phyloP scores from a whole-genome alignment of 805 yeast genomes.

The Zygoascus biomembranicola region DNA sequence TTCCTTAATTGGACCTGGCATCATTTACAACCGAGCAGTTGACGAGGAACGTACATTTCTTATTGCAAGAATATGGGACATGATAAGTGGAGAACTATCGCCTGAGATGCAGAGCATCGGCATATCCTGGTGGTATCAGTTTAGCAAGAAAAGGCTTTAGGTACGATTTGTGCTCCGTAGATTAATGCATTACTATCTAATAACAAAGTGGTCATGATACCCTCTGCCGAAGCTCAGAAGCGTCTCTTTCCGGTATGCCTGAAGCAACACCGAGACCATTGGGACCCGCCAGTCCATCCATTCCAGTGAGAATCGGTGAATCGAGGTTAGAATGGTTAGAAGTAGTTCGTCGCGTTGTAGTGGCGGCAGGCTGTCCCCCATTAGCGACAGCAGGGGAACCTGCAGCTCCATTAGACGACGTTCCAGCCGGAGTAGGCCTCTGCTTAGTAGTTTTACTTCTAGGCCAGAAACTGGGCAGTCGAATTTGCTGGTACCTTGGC shows the following conservation, averaged over 20 bases:
- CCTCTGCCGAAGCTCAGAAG: background rate
- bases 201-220: background rate
- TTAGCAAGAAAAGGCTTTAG: background rate
- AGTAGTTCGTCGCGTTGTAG: background rate
- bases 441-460: constrained; percentile 18
- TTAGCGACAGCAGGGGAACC: background rate
- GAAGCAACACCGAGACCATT: background rate
- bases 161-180: background rate
- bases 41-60: constrained; percentile 34
- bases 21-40: constrained; percentile 5
- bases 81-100: constrained; percentile 50
- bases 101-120: constrained; percentile 23
- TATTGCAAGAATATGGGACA: constrained; percentile 40
- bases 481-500: constrained; percentile 82
- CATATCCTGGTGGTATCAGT: constrained; percentile 25
- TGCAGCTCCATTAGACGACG: constrained; percentile 7
- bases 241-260: background rate
- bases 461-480: constrained; percentile 86
- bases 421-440: constrained; percentile 5
- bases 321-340: background rate
- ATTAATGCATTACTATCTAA: too few relatives aligned
- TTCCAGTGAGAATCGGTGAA: background rate
- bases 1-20: constrained; percentile 13
- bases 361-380: background rate
- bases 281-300: background rate